These are phyloP conservation scores for Komagataella kurtzmanii DNA, from an alignment of 805 yeast species.

Conservation along the genomic window DNA sequence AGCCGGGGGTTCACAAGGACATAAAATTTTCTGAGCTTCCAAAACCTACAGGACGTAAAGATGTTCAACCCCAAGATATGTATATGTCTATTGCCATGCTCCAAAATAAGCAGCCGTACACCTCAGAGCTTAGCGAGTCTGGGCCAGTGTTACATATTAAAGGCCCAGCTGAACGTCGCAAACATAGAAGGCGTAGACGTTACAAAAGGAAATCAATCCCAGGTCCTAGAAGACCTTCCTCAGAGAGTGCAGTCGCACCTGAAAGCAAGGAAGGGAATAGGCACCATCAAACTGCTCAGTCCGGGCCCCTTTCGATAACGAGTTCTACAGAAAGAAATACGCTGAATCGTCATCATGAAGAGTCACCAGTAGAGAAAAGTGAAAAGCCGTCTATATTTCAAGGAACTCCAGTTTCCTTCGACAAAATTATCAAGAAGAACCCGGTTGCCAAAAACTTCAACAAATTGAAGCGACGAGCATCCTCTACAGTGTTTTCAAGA, in stretches of 20 bases:
- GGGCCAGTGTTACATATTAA: conserved; percentile 71
- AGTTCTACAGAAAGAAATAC: not conserved
- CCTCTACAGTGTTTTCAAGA: not conserved
- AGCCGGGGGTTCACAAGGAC: conserved; percentile 11
- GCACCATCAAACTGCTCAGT: not conserved
- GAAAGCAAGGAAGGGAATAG: not conserved
- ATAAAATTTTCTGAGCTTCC: conserved; percentile 53
- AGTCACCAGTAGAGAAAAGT: not conserved
- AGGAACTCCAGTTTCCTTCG: not conserved
- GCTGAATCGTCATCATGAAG: not conserved
- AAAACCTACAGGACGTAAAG: conserved; percentile 25
- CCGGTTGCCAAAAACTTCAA: not conserved
- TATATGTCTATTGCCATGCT: conserved; percentile 73
- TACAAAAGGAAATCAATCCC: not conserved
- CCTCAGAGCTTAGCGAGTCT: conserved; percentile 29
- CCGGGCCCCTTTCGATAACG: not conserved
- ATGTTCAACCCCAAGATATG: conserved; percentile 73
- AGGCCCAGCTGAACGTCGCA: conserved; percentile 59
- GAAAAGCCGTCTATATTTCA: not conserved
- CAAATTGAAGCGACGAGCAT: not conserved
- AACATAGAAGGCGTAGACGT: conserved; percentile 5
- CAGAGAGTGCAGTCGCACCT: not conserved
- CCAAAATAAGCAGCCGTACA: conserved; percentile 31
- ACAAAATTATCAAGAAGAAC: not conserved
- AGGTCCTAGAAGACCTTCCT: not conserved